Conservation (phyloP, 306 rosid genomes). For the Casuarina equisetifolia region DNA sequence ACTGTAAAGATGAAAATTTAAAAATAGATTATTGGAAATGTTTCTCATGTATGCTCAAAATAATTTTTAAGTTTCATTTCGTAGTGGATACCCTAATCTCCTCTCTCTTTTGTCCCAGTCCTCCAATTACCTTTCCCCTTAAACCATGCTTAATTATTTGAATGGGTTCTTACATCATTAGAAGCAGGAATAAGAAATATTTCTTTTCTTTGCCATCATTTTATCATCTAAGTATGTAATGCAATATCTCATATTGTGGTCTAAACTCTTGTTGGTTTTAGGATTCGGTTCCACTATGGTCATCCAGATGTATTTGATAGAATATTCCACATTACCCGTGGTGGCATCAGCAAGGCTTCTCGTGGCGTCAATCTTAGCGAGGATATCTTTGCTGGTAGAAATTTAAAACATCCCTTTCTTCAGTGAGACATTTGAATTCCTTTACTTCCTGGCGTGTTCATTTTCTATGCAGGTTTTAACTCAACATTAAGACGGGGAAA, state of each 20-base stretch:
- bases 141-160: not conserved
- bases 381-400: slow-evolving; percentile 94
- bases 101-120: not conserved
- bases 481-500: slow-evolving; percentile 91
- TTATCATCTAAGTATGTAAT: not conserved
- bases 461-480: slow-evolving; percentile 65
- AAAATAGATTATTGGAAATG: not conserved
- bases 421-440: slow-evolving; percentile 15
- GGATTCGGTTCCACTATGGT: slow-evolving; percentile 98
- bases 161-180: not conserved
- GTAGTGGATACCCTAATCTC: not conserved
- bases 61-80: slow-evolving; percentile 4
- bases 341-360: slow-evolving; percentile 99
- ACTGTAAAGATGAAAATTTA: not conserved
- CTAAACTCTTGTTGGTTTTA: slow-evolving; percentile 33
- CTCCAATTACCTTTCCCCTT: not conserved
- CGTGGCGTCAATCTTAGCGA: slow-evolving; percentile 92
- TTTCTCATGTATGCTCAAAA: not conserved
- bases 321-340: slow-evolving; percentile 96
- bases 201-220: not conserved
- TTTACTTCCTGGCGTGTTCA: slow-evolving; percentile 28
- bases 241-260: slow-evolving; percentile 11
- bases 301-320: slow-evolving; percentile 98
- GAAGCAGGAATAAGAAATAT: not conserved
- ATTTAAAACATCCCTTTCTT: slow-evolving; percentile 23